phyloP scores from a whole-genome alignment of 129 eudicot genomes.

The Flaveria sonorensis region DNA sequence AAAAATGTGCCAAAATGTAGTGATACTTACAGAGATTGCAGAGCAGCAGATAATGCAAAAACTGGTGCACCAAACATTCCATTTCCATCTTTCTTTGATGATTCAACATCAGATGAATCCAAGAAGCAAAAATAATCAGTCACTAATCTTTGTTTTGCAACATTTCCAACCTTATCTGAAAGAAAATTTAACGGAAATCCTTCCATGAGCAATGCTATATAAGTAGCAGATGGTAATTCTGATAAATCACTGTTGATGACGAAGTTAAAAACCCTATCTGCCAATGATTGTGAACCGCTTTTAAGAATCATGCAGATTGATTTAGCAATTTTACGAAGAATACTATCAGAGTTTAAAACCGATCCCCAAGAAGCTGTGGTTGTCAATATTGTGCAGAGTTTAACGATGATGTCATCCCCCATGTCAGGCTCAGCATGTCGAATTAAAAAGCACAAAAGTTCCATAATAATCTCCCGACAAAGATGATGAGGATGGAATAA shows the following conservation, averaged over 20 bases:
- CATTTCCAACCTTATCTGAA: slow-evolving; percentile 58
- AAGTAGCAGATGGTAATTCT: slow-evolving; percentile 40
- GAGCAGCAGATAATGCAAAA: slow-evolving; percentile 64
- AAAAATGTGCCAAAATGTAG: neutral
- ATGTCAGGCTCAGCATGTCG: slow-evolving; percentile 72
- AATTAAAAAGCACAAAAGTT: slow-evolving; percentile 78
- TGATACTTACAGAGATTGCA: slow-evolving; percentile 72
- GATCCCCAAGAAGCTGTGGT: slow-evolving; percentile 51
- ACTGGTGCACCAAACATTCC: slow-evolving; percentile 68
- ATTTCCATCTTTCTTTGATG: slow-evolving; percentile 32
- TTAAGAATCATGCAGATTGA: slow-evolving; percentile 58
- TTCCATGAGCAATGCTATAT: slow-evolving; percentile 75
- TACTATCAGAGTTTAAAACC: slow-evolving; percentile 42
- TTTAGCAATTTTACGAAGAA: slow-evolving; percentile 66
- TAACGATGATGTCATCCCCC: slow-evolving; percentile 57
- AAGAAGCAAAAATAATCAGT: slow-evolving; percentile 62
- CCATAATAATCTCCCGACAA: slow-evolving; percentile 74
- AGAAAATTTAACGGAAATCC: slow-evolving; percentile 76
- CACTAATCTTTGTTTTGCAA: slow-evolving; percentile 60
- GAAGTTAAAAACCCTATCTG: slow-evolving; percentile 60
- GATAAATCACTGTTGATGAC: slow-evolving; percentile 41
- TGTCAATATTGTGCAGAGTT: slow-evolving; percentile 60
- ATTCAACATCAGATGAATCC: slow-evolving; percentile 48
- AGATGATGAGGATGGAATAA: slow-evolving; percentile 81
- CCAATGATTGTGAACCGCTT: slow-evolving; percentile 48